A percentile compares a stretch with the other conserved stretches of the same genome.
Conservation (phyloP, 495 filamentous ascomycete genomes). For the Annulohypoxylon moriforme region DNA sequence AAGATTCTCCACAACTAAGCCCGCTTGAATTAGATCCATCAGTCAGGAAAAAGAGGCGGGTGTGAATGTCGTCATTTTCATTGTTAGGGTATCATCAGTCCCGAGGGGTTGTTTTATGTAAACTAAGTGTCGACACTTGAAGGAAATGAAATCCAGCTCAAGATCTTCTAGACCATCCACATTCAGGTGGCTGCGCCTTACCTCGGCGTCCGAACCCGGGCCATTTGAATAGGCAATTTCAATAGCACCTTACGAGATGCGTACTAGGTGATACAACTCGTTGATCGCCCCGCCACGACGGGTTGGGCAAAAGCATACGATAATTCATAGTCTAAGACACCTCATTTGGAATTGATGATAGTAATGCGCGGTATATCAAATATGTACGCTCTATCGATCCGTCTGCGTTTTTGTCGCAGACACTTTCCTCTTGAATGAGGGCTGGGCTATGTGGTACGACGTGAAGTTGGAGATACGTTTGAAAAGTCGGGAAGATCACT, state of each 20-base stretch:
- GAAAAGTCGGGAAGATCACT: not conserved
- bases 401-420: not conserved
- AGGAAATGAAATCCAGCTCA: conserved; percentile 2
- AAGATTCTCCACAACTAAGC: not conserved
- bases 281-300: not conserved
- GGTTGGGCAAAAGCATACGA: not conserved
- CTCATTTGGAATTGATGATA: too few species aligned
- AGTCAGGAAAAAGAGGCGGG: not conserved
- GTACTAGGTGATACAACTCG: too few species aligned
- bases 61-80: conserved; percentile 7
- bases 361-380: too few species aligned
- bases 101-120: not conserved
- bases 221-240: too few species aligned
- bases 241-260: too few species aligned
- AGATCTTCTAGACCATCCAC: conserved; percentile 6
- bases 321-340: too few species aligned
- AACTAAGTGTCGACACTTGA: not conserved
- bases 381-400: not conserved
- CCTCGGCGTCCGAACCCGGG: not conserved
- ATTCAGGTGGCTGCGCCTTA: not conserved
- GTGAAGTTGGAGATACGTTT: not conserved
- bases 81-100: not conserved
- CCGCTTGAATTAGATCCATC: not conserved
- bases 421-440: conserved; percentile 12
- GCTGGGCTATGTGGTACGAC: not conserved